Evolutionary conservation across 2,329 filamentous ascomycete species (phyloP), one percentile per base, ranked within the genome.

Genomic region (Colletotrichum phormii): DNA sequence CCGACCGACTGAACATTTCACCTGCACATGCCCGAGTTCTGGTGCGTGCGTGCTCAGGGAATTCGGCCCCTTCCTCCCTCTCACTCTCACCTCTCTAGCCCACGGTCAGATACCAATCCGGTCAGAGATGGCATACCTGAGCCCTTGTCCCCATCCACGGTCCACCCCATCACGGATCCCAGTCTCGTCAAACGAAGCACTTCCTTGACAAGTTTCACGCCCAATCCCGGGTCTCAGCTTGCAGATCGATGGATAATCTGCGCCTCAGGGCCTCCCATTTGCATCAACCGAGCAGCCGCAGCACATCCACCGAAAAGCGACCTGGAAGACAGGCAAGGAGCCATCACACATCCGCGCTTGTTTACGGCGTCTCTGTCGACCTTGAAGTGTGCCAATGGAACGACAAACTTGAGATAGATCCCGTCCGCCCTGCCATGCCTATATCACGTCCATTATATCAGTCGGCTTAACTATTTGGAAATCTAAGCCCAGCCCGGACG

Each of bases 181-280:
- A 59, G 67, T 63, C 46, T 58, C 51, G 64, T 73, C 71, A 73
- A 73, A 73, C 71, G 71, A 77, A 75, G 74, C 76, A 77, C 76
- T 73, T 71, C 76, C 75, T 75, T 75, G 76, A 77, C 76, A 75
- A 77, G 82, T 85, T 84, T 84, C 82, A 84, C 79, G 79, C 80
- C 77, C 78, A 77, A 79, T 80, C 74, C 76, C 75, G 74, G 81
- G 83, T 85, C 80, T 85, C 83, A 85, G 81, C 77, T 78, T 78
- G 83, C 69, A 80, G 81, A 84, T 84, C 82, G 78, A 80, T 77
- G 76, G 75, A 69, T 54, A 75, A 29, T 24, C 78, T 80, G 77
- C 77, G 77, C 79, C 78, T 77, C 79, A 73, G 64, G 71, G 70
- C 72, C 68, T 74, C 57, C 64, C 64, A 72, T 71, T 54, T 62